Conservation (phyloP, 371 early-diverging fungal species). For the Encephalitozoon cuniculi region DNA sequence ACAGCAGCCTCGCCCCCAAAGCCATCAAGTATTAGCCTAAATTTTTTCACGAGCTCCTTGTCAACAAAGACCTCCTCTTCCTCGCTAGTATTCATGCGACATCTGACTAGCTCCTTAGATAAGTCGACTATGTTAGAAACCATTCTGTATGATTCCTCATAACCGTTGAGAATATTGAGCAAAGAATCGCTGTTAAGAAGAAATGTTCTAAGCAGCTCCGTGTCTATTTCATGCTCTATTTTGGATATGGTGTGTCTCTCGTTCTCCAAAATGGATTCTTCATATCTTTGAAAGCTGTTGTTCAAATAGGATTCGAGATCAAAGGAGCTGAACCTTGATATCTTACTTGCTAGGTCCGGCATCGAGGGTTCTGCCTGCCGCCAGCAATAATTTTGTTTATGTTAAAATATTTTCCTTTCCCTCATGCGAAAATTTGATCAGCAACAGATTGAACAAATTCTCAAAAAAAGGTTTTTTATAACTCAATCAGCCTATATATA, state of each 20-base stretch:
- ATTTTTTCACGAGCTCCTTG: conserved; percentile 8
- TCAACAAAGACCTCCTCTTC: conserved; percentile 10
- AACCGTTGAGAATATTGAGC: conserved; percentile 1
- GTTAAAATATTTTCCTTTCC: neutral
- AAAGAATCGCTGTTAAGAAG: conserved; percentile 6
- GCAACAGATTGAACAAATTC: conserved; percentile 14
- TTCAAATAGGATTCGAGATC: conserved; percentile 7
- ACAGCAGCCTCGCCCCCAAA: conserved; percentile 31
- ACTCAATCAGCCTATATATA: conserved; percentile 26
- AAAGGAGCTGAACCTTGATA: conserved; percentile 12
- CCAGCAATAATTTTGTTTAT: neutral
- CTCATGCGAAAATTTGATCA: conserved; percentile 1
- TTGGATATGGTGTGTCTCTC: conserved; percentile 1
- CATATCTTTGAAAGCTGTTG: conserved; percentile 1
- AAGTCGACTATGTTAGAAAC: conserved; percentile 1
- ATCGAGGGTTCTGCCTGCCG: neutral
- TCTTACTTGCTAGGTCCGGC: conserved; percentile 1
- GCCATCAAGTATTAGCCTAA: neutral
- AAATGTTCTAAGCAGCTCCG: conserved; percentile 21
- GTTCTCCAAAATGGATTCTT: neutral
- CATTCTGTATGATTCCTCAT: conserved; percentile 14
- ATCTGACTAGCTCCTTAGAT: neutral
- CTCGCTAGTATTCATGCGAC: neutral
- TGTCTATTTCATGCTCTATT: conserved; percentile 22
- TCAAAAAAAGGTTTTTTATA: conserved; percentile 32